These are phyloP conservation scores for Obelidium mucronatum DNA, from an alignment of 192 early-diverging fungal genomes.

Conservation along the genomic window DNA sequence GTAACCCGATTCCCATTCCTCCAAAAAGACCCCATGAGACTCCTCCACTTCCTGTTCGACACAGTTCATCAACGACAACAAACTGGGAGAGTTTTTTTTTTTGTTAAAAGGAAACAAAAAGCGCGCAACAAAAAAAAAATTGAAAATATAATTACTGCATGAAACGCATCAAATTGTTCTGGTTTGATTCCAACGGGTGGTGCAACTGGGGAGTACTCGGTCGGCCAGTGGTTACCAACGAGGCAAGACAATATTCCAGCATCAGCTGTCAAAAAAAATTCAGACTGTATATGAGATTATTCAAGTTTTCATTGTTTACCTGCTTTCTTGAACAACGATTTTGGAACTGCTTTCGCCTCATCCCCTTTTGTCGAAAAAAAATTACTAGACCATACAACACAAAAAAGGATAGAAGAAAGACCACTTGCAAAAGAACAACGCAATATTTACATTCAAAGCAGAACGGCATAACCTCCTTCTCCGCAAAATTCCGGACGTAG, in stretches of 20 bases:
- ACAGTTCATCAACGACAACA: conserved; percentile 81
- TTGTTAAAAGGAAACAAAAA: conserved; percentile 38
- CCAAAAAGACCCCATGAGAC: conserved; percentile 80
- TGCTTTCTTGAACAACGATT: conserved; percentile 73
- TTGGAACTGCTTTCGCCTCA: conserved; percentile 80
- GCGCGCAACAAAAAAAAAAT: conserved; percentile 21
- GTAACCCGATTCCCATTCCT: conserved; percentile 75
- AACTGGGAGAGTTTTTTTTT: conserved; percentile 74
- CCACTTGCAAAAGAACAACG: neutral
- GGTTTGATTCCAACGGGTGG: conserved; percentile 48
- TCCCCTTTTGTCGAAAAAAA: conserved; percentile 59
- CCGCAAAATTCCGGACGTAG: conserved; percentile 75
- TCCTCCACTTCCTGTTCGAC: conserved; percentile 83
- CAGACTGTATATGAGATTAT: neutral
- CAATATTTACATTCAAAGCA: conserved; percentile 63
- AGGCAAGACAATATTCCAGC: conserved; percentile 73
- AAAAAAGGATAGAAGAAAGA: too few relatives aligned
- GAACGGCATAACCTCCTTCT: conserved; percentile 78
- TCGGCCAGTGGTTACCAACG: conserved; percentile 51
- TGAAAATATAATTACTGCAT: conserved; percentile 33
- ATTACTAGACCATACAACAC: neutral
- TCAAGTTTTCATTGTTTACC: too few relatives aligned
- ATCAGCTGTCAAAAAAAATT: too few relatives aligned
- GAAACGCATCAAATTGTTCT: conserved; percentile 63
- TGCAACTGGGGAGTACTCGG: conserved; percentile 45